phyloP scores from a whole-genome alignment of 768 basidiomycete species.

The Leccinum incarnatum region DNA sequence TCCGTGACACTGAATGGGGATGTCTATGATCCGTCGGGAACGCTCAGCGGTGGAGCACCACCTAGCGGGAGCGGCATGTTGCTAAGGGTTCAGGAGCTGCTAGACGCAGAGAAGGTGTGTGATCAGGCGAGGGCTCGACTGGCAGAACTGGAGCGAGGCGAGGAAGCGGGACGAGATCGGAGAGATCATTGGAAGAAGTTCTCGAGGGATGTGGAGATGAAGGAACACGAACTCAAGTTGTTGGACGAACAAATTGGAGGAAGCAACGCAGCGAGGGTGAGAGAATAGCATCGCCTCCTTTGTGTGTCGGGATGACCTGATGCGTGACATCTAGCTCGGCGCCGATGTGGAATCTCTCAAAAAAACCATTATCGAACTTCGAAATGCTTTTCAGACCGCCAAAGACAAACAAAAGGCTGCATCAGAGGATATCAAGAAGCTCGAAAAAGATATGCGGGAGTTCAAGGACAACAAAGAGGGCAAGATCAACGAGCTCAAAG shows the following conservation, averaged over 20 bases:
- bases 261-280: slow-evolving; percentile 85
- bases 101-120: slow-evolving; percentile 62
- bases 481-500: slow-evolving; percentile 93
- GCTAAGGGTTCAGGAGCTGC: slow-evolving; percentile 79
- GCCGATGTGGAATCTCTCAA: slow-evolving; percentile 75
- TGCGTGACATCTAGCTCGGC: slow-evolving; percentile 55
- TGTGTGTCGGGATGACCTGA: background rate
- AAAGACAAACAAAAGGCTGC: slow-evolving; percentile 77
- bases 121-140: slow-evolving; percentile 47
- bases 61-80: slow-evolving; percentile 73
- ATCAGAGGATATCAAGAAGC: slow-evolving; percentile 73
- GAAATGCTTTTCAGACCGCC: slow-evolving; percentile 56
- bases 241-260: slow-evolving; percentile 82
- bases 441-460: slow-evolving; percentile 97
- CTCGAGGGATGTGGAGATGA: slow-evolving; percentile 77
- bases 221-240: slow-evolving; percentile 80
- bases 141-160: slow-evolving; percentile 51
- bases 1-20: slow-evolving; percentile 95
- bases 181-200: slow-evolving; percentile 61
- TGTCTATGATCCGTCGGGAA: slow-evolving; percentile 94
- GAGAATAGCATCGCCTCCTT: slow-evolving; percentile 21
- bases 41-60: slow-evolving; percentile 86
- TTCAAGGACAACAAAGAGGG: slow-evolving; percentile 99
- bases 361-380: slow-evolving; percentile 56
- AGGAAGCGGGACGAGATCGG: slow-evolving; percentile 47